Evolutionary conservation across 2,329 filamentous ascomycete species (phyloP).

Genomic region (Hymenoscyphus scutula): DNA sequence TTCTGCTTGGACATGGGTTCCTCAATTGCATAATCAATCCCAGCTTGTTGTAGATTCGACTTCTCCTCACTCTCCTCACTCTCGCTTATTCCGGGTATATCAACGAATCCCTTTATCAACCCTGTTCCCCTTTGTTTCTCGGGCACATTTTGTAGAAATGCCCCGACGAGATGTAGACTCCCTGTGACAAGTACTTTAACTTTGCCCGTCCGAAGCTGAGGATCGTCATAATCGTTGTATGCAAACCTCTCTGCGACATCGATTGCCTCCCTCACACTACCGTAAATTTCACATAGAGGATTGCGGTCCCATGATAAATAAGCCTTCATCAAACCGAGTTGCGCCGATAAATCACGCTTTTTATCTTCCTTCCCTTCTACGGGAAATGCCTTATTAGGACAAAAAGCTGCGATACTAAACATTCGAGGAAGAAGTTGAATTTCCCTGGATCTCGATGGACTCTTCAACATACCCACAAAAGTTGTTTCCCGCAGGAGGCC

Average conservation of each 20-base stretch:
- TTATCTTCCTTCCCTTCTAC: constrained; percentile 17
- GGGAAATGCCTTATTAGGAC: constrained; percentile 68
- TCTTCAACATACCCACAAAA: too few species aligned
- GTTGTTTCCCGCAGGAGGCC: neutral
- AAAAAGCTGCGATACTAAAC: constrained; percentile 77
- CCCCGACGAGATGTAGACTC: constrained; percentile 81
- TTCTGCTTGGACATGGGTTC: too few species aligned
- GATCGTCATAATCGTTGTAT: constrained; percentile 30
- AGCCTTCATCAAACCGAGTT: constrained; percentile 60
- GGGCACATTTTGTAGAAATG: constrained; percentile 55
- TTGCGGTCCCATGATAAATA: constrained; percentile 57
- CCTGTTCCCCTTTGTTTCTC: neutral
- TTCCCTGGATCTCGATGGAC: neutral
- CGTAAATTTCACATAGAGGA: constrained; percentile 48
- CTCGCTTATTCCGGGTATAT: too few species aligned
- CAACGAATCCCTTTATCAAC: neutral
- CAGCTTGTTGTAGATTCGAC: neutral
- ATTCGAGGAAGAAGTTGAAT: constrained; percentile 19
- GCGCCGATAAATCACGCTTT: constrained; percentile 58
- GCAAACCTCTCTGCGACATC: constrained; percentile 41
- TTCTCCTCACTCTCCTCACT: neutral
- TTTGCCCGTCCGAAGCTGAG: constrained; percentile 29
- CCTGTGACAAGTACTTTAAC: constrained; percentile 74
- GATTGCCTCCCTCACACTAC: constrained; percentile 72
- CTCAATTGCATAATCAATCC: neutral